Base-by-base conservation (phyloP, 345 rosid genomes). In the Heritiera littoralis region DNA sequence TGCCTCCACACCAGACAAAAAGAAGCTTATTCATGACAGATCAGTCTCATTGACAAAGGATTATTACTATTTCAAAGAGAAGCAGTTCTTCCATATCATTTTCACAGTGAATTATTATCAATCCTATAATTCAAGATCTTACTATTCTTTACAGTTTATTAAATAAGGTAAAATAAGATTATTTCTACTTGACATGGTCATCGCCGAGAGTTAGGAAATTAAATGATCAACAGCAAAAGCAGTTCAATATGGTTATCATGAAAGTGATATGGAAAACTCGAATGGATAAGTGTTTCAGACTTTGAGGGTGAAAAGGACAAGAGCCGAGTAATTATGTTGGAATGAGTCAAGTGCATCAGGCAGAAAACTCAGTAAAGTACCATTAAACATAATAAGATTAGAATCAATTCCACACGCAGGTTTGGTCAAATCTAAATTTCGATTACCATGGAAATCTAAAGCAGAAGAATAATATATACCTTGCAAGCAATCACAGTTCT, bases 401-500 rank as follows among this genome's bases (percentile, higher is more conserved):
- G 32, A 73, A 54, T 32, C 78, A 43, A 48, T 9, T 30, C 17
- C 38, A 72, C 70, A 51, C 7, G 32, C 7, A 54, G 65, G 55
- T 55, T 30, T 51, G 12, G 61, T 23, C 28, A 52, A 72, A 75
- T 23, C 23, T 18, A 59, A 58, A 78, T 54, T 56, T 20, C 46
- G 20, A 66, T 5, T 2, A 5, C 17, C 8, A 51, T 0, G 64
- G 17, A 51, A 32, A 77, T 12, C 4, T 40, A 58, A 75, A 15
- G 56, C 55, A 46, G n/a, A 49, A 40, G 35, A 73, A 77, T 18
- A 38, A 3, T 10, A 55, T 10, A 45, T 82, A 94, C 98, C 98
- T 92, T 95, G 98, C 81, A 95, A 85, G 89, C 98, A 95, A 86
- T 95, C 98, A 63, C 98, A 95, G 79, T 95, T 95, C 92, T 95